These are phyloP conservation scores for Mycena filopes DNA, from an alignment of 768 basidiomycete species.

Conservation along the genomic window DNA sequence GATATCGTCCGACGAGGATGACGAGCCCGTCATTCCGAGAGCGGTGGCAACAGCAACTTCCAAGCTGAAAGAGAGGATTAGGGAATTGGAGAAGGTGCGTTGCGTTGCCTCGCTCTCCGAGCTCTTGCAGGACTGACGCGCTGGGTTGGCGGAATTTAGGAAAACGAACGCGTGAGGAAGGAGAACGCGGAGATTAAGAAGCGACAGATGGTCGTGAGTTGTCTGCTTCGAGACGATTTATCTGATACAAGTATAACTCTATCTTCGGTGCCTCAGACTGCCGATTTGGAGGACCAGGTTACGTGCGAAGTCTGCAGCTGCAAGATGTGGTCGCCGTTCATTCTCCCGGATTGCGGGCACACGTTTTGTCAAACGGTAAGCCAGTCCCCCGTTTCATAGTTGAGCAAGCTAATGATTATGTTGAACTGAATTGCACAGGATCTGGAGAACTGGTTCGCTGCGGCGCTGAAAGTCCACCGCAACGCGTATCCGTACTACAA, in stretches of 20 bases:
- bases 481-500: conserved; percentile 26
- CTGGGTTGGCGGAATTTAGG: no score
- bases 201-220: conserved; percentile 13
- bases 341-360: conserved; percentile 12
- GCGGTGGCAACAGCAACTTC: conserved; percentile 2
- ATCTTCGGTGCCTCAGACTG: not conserved
- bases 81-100: conserved; percentile 19
- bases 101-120: no score
- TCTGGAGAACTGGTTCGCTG: conserved; percentile 28
- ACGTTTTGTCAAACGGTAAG: no score
- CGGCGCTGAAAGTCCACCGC: conserved; percentile 24
- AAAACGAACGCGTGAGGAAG: conserved; percentile 21
- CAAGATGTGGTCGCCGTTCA: conserved; percentile 31
- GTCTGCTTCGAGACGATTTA: no score
- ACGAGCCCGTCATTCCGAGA: conserved; percentile 8
- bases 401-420: not conserved
- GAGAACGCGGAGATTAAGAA: conserved; percentile 30
- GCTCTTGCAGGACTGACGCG: no score
- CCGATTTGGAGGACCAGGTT: conserved; percentile 26
- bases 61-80: conserved; percentile 21
- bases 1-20: conserved; percentile 30
- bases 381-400: no score
- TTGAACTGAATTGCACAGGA: conserved; percentile 25
- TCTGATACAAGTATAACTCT: not conserved
- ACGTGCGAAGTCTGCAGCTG: conserved; percentile 30